Conservation (phyloP, 202 grass and related monocot genomes). For the Musa balbisiana region DNA sequence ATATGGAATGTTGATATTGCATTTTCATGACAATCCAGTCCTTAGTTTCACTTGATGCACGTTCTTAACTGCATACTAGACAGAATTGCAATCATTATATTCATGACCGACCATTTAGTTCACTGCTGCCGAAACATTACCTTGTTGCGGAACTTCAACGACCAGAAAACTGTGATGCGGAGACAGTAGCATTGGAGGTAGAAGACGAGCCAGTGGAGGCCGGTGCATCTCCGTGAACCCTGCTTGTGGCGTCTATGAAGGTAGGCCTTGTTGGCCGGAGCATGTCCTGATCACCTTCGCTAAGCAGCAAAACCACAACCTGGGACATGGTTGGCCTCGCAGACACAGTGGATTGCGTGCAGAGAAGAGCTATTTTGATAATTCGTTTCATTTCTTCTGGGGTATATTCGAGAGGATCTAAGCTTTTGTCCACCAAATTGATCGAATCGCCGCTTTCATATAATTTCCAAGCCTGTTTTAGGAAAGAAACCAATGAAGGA, state of each 20-base stretch:
- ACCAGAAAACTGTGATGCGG: constrained; percentile 46
- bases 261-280: constrained; percentile 49
- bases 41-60: no score
- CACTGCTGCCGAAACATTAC: background rate
- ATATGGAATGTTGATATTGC: no score
- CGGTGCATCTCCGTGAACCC: constrained; percentile 19
- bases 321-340: no score
- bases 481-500: background rate
- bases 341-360: no score
- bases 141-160: no score
- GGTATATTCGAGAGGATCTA: constrained; percentile 46
- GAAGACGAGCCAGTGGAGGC: constrained; percentile 17
- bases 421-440: constrained; percentile 41
- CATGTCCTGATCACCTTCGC: constrained; percentile 6
- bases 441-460: constrained; percentile 49
- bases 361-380: constrained; percentile 69
- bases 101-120: no score
- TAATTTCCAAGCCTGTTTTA: constrained; percentile 60
- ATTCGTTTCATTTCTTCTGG: constrained; percentile 43
- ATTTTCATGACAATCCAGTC: no score
- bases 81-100: no score
- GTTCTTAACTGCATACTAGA: no score
- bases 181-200: constrained; percentile 49
- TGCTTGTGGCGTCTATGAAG: constrained; percentile 63
- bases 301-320: no score